phyloP scores from a whole-genome alignment of 257 asterid genomes.

The Capsicum chinense region DNA sequence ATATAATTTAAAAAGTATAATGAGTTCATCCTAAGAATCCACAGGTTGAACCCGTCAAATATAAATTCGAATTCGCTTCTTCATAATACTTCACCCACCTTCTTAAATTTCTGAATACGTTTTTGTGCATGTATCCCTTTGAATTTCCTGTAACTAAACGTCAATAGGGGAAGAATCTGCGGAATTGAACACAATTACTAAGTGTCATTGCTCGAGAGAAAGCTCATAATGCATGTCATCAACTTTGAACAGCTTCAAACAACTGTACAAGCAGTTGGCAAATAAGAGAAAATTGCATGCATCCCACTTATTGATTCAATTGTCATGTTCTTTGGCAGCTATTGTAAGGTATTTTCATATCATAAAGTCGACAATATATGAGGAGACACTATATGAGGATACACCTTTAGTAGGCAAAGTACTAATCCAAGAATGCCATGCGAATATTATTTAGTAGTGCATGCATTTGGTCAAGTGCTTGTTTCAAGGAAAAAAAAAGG shows the following conservation, averaged over 20 bases:
- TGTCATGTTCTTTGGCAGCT: not conserved
- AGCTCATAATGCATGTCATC: not conserved
- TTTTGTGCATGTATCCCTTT: not conserved
- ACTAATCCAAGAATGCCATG: not conserved
- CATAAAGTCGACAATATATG: not conserved
- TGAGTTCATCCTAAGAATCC: not conserved
- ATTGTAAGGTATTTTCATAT: not conserved
- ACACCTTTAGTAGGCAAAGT: not conserved
- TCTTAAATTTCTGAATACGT: not conserved
- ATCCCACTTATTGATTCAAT: slow-evolving; percentile 19
- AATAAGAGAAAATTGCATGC: not conserved
- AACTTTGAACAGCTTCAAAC: not conserved
- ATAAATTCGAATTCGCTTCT: not conserved
- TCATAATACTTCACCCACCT: not conserved
- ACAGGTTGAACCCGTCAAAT: not conserved
- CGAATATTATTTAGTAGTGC: not conserved
- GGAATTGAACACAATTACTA: not conserved
- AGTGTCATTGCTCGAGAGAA: not conserved
- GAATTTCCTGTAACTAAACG: not conserved
- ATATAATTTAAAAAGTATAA: not conserved
- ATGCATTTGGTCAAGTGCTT: not conserved
- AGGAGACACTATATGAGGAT: not conserved
- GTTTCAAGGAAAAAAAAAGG: not conserved
- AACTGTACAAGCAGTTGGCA: not conserved
- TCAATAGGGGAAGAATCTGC: not conserved